phyloP scores from a whole-genome alignment of 805 yeast genomes.

The Pichia occidentalis region DNA sequence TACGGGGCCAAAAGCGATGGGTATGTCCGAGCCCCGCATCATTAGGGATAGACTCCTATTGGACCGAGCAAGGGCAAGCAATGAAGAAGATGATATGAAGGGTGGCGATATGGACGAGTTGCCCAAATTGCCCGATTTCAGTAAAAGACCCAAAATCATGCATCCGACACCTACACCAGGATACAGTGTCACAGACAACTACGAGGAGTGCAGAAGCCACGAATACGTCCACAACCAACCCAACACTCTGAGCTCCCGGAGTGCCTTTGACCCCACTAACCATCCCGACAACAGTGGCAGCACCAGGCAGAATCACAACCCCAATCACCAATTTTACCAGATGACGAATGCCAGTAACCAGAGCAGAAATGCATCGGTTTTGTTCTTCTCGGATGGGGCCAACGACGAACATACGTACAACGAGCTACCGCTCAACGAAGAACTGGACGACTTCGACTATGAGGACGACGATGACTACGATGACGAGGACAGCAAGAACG shows the following conservation, averaged over 20 bases:
- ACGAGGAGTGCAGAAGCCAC: too few species aligned
- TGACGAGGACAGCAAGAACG: constrained; percentile 1
- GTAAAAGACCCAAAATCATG: constrained; percentile 8
- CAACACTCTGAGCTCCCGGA: too few species aligned
- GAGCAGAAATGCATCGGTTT: constrained; percentile 20
- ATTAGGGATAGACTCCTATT: too few species aligned
- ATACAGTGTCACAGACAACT: too few species aligned
- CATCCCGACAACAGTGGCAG: too few species aligned
- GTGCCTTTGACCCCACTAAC: too few species aligned
- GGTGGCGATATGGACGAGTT: background rate
- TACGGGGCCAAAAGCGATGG: too few species aligned
- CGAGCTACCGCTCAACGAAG: constrained; percentile 16
- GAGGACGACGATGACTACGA: constrained; percentile 9
- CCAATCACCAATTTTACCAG: background rate
- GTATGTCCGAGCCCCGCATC: too few species aligned
- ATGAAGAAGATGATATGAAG: background rate
- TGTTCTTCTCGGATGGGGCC: constrained; percentile 25
- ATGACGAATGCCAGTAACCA: background rate
- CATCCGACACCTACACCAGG: background rate
- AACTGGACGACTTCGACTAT: constrained; percentile 10
- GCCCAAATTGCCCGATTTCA: constrained; percentile 11
- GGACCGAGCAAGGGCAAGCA: too few species aligned
- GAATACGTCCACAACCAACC: too few species aligned
- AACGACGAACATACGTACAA: constrained; percentile 20
- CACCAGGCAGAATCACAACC: background rate